Conservation (phyloP, 2,329 filamentous ascomycete genomes). For the Coniochaeta ligniaria region DNA sequence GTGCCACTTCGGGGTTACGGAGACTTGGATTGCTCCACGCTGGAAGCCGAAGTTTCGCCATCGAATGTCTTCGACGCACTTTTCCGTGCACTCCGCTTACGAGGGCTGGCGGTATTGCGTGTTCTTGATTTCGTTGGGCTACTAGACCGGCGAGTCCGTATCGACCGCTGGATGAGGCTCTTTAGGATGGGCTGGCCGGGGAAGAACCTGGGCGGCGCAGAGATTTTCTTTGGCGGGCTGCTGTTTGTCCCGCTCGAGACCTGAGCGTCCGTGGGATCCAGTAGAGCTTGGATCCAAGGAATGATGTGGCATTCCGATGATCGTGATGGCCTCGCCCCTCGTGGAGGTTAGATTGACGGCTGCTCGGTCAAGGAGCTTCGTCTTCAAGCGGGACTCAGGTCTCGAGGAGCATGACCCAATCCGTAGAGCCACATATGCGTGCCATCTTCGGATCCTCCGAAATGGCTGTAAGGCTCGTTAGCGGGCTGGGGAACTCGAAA, state of each 20-base stretch:
- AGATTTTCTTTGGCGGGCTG: slow-evolving; percentile 68
- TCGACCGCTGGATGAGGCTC: slow-evolving; percentile 35
- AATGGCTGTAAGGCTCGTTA: no score
- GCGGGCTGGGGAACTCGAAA: no score
- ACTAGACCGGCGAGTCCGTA: slow-evolving; percentile 47
- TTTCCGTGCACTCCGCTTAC: slow-evolving; percentile 43
- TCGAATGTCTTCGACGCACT: slow-evolving; percentile 30
- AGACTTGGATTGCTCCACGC: slow-evolving; percentile 16
- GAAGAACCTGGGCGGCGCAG: slow-evolving; percentile 71
- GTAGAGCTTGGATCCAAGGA: slow-evolving; percentile 87
- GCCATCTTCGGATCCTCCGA: no score
- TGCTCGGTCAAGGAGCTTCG: no score
- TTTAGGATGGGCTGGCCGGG: slow-evolving; percentile 22
- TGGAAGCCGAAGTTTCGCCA: slow-evolving; percentile 11
- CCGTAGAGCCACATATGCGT: no score
- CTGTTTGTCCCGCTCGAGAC: slow-evolving; percentile 43
- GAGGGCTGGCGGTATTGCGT: slow-evolving; percentile 42
- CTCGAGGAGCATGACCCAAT: no score
- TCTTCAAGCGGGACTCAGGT: no score
- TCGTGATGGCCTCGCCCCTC: no score
- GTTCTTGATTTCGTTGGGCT: slow-evolving; percentile 47
- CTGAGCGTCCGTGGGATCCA: slow-evolving; percentile 78
- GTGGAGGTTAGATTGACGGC: no score
- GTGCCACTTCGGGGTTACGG: no score
- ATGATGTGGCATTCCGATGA: slow-evolving; percentile 81